Base-by-base conservation (phyloP, 257 asterid species). In the Solanum piurae region DNA sequence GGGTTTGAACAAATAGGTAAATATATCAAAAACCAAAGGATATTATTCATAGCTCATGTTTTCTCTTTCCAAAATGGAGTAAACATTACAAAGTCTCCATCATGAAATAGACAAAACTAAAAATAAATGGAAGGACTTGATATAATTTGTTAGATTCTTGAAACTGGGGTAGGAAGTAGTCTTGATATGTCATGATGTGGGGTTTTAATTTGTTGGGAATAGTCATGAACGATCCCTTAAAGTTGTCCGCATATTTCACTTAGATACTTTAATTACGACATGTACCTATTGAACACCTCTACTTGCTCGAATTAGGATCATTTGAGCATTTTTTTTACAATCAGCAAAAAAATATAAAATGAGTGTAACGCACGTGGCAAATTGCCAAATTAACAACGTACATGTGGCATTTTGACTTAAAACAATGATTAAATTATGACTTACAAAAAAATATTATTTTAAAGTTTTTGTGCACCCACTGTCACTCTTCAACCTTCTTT, bases 121-220 rank as follows among this genome's bases (percentile, higher is more conserved):
- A 18, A 73, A 73, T 20, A 20, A 38, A 75, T 21, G 83, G 1
- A 12, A 38, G 58, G 33, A 37, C 21, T 21, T 75, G 52, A 75
- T 72, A 72, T 37, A 90, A 87, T 64, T 66, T 66, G 11, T 38
- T n/a, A 84, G 79, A 84, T 84, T 84, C 79, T 12, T 87, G 62
- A 86, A 91, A 86, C 37, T 88, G 89, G 90, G 92, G 91, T 87
- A 84, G 74, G 74, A 90, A 86, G 33, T 38, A 10, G 84, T 92
- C 90, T 89, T 89, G 90, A 89, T 86, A 89, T 89, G 88, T 91
- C 91, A 91, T 90, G 36, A 89, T 76, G 89, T 86, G 91, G 90
- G 88, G 89, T 90, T 91, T 86, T 74, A 69, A 89, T 86, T 52
- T 74, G 86, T 87, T 88, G 83, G 52, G 75, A 71, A 74, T 29